Evolutionary conservation across 2,329 filamentous ascomycete genomes (phyloP), one percentile per base, ranked within the genome.

Genomic region (Westerdykella sp.): DNA sequence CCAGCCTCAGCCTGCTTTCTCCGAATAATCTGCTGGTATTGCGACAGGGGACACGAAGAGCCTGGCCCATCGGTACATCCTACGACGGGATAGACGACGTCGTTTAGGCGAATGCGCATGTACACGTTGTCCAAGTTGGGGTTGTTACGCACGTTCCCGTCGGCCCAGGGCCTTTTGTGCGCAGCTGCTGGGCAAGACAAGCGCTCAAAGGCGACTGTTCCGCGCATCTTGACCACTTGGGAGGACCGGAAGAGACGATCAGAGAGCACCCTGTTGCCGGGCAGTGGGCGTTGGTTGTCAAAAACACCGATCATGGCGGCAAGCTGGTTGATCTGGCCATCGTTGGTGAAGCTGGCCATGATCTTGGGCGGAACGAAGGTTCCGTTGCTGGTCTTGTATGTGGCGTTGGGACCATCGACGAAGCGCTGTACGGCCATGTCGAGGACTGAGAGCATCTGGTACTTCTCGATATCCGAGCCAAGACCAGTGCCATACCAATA

Each of bases 401-500:
- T 71, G 2, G 71, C 63, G 10, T 69, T 70, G 0, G 78, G 76
- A 0, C 78, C 79, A 16, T 72, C 59, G 7, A 68, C 59, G n/a
- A 85, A 70, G 2, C 79, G 63, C 12, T 69, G 60, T 1, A 81
- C 65, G 5, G 84, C 60, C 2, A 71, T 67, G 15, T 77, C 71
- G 2, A 85, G 66, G 45, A 79, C 77, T 0, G 81, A 80, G 10
- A 79, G 71, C 79, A 84, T 79, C 68, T 81, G 75, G 44, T 73
- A 76, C 30, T 72, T 69, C 6, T 77, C 71, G 15, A 80, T 67
- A 28, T 72, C 66, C 2, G 73, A 72, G 1, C 77, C 80, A 0
- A 78, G 77, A 0, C 82, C 81, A 1, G 74, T 70, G 10, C 79
- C 79, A 54, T 85, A 84, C 65, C 79, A 84, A 62, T 86, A 86